Base-by-base conservation (phyloP, 2,329 filamentous ascomycete genomes). In the Monosporascus sp. region DNA sequence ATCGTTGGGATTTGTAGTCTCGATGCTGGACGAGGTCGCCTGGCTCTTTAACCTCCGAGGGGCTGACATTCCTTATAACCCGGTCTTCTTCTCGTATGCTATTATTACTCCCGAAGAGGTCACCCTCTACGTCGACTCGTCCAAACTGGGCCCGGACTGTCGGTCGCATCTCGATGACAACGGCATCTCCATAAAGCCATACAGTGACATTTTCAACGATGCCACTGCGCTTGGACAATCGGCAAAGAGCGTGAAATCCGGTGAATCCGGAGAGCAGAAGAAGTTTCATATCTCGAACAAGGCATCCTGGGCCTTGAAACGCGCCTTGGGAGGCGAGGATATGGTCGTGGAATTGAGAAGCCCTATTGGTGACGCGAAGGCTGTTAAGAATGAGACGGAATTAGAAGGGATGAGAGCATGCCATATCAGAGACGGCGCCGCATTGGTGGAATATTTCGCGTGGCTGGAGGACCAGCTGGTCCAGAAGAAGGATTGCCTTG, bases 41-140 rank as follows among this genome's bases (percentile, higher is more conserved):
- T 99, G 94, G 94, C 79, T 99, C n/a, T 97, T 97, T 76, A 99
- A 99, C 72, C 75, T 99, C 48, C 85, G 94, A 61, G 94, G 94
- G 62, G 94, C 81, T 69, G 94, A 97, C 68, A 97, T 99, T 59
- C 90, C 91, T 0, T 99, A 94, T 75, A 99, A 99, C 67, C 94
- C 94, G 0, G 94, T 99, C 48, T 97, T 99, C 77, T 97, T 97
- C 73, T 94, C 93, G 17, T 99, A 97, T 65, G 93, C 93, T 45
- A 81, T 94, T 43, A 76, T 99, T 57, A 97, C 94, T 2, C 83
- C 85, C 2, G 85, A 79, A 11, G 77, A 83, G 2, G 89, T 87
- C 24, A 91, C 85, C 1, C 79, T 99, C 5, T 99, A 97, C 65
- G 77, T 97, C 54, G 88, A 97, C 65, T 81, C 85, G 14, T 80